Conservation (phyloP, 225 moss, liverwort and hornwort genomes). For the Sphagnum contortum region DNA sequence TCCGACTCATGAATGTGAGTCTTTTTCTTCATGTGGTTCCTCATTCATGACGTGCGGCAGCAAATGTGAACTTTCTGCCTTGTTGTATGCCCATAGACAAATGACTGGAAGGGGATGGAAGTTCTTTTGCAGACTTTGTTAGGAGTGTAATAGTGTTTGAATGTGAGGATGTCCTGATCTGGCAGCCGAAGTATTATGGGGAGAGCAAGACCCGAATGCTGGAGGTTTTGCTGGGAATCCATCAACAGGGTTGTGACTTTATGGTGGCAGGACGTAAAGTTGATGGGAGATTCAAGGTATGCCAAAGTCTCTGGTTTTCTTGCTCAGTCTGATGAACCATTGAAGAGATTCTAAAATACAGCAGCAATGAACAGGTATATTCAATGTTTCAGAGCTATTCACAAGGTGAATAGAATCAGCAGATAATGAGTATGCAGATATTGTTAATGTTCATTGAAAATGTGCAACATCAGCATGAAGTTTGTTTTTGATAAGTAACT, state of each 20-base stretch:
- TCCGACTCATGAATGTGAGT: constrained; percentile 71
- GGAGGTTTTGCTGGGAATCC: constrained; percentile 56
- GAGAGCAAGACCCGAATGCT: constrained; percentile 73
- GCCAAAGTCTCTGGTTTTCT: background rate
- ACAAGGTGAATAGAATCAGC: no score
- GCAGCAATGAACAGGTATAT: no score
- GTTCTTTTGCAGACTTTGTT: no score
- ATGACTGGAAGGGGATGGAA: no score
- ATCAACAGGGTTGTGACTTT: constrained; percentile 78
- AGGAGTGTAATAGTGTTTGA: no score
- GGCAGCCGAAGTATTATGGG: constrained; percentile 85
- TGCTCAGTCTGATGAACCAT: background rate
- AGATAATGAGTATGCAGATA: background rate
- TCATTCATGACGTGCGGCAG: background rate
- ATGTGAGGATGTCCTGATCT: background rate
- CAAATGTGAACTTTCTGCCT: no score
- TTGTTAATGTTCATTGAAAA: background rate
- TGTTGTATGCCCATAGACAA: no score
- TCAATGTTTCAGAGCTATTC: no score
- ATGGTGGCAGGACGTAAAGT: constrained; percentile 90
- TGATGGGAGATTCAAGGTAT: constrained; percentile 57
- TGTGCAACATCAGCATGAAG: background rate
- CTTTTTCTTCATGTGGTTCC: background rate
- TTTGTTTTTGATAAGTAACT: background rate
- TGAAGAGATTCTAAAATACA: no score